phyloP scores from a whole-genome alignment of 1,284 basidiomycete species.

The Cutaneotrichosporon dermatis region DNA sequence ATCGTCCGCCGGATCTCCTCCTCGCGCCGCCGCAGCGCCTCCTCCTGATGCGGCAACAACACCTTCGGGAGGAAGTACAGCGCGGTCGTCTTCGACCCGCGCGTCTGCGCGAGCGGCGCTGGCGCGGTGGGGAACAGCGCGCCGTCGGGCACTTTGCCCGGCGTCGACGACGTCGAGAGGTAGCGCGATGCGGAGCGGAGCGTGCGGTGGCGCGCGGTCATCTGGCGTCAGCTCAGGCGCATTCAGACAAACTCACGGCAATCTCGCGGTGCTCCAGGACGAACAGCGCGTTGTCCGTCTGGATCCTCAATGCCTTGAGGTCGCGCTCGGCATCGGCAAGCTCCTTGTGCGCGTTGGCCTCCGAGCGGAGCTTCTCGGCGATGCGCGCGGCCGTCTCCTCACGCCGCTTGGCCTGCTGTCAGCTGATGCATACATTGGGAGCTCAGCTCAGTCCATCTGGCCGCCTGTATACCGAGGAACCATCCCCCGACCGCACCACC shows the following conservation, averaged over 20 bases:
- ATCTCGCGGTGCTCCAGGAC: slow-evolving; percentile 39
- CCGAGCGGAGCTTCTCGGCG: slow-evolving; percentile 38
- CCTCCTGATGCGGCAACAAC: slow-evolving; percentile 39
- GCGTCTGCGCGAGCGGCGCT: slow-evolving; percentile 38
- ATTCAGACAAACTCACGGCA: slow-evolving; percentile 30
- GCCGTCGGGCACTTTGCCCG: slow-evolving; percentile 16
- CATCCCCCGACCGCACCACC: background rate
- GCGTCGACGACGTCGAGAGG: slow-evolving; percentile 30
- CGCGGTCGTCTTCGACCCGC: slow-evolving; percentile 23
- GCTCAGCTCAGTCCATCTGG: background rate
- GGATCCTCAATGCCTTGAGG: slow-evolving; percentile 33
- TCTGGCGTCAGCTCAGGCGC: slow-evolving; percentile 22
- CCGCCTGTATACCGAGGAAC: background rate
- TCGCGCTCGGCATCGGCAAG: slow-evolving; percentile 41
- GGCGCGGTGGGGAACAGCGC: slow-evolving; percentile 31
- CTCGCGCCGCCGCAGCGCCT: slow-evolving; percentile 25
- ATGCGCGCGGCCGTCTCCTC: slow-evolving; percentile 43
- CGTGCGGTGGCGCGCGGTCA: slow-evolving; percentile 34
- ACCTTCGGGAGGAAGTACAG: slow-evolving; percentile 45
- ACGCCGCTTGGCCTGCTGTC: slow-evolving; percentile 36
- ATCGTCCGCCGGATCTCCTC: slow-evolving; percentile 34
- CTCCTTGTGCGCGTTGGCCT: slow-evolving; percentile 37
- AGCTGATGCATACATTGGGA: background rate
- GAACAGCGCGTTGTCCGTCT: slow-evolving; percentile 37
- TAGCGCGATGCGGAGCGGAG: slow-evolving; percentile 35